Evolutionary conservation across 208 protist genomes (phyloP).

Genomic region (Wallacemonas sp.): DNA sequence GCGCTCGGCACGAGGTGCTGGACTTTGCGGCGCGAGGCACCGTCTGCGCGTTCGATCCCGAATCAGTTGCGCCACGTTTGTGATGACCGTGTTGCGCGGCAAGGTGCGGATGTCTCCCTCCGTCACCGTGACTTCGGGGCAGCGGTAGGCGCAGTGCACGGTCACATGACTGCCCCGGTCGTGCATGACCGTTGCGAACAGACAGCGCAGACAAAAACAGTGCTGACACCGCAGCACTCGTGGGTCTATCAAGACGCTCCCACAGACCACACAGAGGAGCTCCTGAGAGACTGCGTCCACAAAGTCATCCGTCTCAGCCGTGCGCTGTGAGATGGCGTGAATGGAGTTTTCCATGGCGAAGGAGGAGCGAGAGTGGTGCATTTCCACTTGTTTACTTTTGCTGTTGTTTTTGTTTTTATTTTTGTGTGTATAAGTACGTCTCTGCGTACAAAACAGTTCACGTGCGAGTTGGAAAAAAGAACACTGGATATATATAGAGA

Average conservation of each 20-base stretch:
- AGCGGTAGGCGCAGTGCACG: slow-evolving; percentile 51
- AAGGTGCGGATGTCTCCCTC: slow-evolving; percentile 47
- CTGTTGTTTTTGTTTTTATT: neutral
- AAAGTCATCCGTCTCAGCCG: slow-evolving; percentile 10
- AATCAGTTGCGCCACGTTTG: slow-evolving; percentile 27
- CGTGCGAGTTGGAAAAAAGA: no score
- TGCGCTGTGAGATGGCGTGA: neutral
- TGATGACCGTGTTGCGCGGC: slow-evolving; percentile 42
- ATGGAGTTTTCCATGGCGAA: slow-evolving; percentile 1
- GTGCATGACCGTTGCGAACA: slow-evolving; percentile 36
- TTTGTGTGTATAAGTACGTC: neutral
- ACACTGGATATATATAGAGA: no score
- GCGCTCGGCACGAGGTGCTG: no score
- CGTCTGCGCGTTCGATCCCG: slow-evolving; percentile 14
- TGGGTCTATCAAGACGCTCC: slow-evolving; percentile 51
- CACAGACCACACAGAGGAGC: slow-evolving; percentile 52
- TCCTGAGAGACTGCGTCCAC: slow-evolving; percentile 32
- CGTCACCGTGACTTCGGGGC: slow-evolving; percentile 29
- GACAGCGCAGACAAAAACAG: slow-evolving; percentile 69
- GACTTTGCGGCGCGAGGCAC: slow-evolving; percentile 2
- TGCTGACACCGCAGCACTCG: slow-evolving; percentile 73
- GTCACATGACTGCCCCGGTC: slow-evolving; percentile 28
- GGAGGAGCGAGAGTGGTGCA: neutral
- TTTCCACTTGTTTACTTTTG: neutral
- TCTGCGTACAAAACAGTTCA: no score